Evolutionary conservation across 2,329 filamentous ascomycete genomes (phyloP), one percentile per base, ranked within the genome.

Genomic region (Cladorrhinum sp.): DNA sequence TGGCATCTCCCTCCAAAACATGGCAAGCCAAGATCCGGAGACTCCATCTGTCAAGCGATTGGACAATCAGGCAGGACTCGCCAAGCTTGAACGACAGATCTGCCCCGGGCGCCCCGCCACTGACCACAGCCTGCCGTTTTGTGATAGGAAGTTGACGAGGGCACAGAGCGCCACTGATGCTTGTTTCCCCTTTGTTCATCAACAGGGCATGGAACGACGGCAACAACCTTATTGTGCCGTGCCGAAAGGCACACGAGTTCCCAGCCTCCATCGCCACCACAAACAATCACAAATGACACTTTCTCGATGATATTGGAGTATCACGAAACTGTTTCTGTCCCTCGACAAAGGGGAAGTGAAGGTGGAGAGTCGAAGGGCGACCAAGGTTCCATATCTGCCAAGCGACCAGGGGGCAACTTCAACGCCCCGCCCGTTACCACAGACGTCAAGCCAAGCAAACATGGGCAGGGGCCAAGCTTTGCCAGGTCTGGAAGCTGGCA

Each of bases 401-500:
- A 42, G 53, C 23, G 53, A 6, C 36, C 33, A 20, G 36, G 33
- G 53, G 18, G 8, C n/a, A n/a, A 18, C 4, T 18, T 30, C 30
- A 42, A 55, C 33, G 23, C 50, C 57, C 23, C 57, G 24, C 55
- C 55, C 54, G 54, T 56, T 33, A 56, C 49, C 49, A 55, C 56
- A 52, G 42, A 54, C 39, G 52, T 60, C 61, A 58, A 56, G 52
- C 57, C 39, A 58, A 48, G 14, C 42, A 24, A 18, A n/a, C 52
- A 50, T 18, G 59, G 61, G 2, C 24, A 16, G 4, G 21, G 20
- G 52, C 59, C 59, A 65, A 63, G 63, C 61, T 60, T 65, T 62
- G 55, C 65, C 61, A 52, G 53, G 62, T 60, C 48, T 42, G 65
- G 65, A 64, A 67, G 65, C 59, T 67, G 62, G 54, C 42, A 62